Conservation (phyloP, 148 eudicot genomes). For the Chenopodium berlandieri region DNA sequence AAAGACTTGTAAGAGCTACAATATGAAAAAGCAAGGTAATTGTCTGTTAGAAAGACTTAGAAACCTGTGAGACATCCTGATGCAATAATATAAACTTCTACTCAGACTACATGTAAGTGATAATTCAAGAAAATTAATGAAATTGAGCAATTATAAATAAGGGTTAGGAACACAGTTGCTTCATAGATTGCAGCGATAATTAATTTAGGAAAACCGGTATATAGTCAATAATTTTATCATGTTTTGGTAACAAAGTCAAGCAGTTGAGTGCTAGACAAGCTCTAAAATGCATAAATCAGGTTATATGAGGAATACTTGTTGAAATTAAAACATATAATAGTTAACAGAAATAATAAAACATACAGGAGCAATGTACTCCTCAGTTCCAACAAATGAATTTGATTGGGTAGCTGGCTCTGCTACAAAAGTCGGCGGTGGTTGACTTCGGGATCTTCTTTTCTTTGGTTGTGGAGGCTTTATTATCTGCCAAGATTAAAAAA, state of each 20-base stretch:
- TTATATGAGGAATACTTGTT: neutral
- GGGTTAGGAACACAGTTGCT: neutral
- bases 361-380: constrained; percentile 99
- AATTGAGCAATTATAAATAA: neutral
- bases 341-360: constrained; percentile 9
- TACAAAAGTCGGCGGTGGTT: constrained; percentile 72
- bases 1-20: constrained; percentile 24
- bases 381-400: constrained; percentile 97
- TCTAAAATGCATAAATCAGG: neutral
- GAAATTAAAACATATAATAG: neutral
- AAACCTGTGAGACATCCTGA: neutral
- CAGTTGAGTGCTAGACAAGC: neutral
- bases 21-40: neutral
- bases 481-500: constrained; percentile 42
- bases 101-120: neutral
- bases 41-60: neutral
- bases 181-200: neutral
- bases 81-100: neutral
- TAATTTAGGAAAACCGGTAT: neutral
- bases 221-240: neutral
- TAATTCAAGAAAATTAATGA: neutral
- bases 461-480: constrained; percentile 63
- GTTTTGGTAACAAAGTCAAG: neutral
- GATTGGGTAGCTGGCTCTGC: constrained; percentile 89
- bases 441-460: constrained; percentile 68